phyloP scores from a whole-genome alignment of 768 basidiomycete species.

The Rhizopogon salebrosus region DNA sequence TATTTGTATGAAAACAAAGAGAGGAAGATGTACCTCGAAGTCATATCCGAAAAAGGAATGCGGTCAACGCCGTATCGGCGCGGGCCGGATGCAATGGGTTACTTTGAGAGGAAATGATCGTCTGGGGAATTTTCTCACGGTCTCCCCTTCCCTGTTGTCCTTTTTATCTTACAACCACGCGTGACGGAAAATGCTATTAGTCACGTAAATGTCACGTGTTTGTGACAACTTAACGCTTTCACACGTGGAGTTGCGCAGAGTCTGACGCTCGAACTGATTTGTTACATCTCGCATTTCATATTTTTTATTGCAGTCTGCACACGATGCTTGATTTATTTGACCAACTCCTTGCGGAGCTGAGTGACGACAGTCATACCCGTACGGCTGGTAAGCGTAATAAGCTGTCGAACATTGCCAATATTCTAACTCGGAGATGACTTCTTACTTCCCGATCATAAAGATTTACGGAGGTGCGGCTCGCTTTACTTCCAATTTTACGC shows the following conservation, averaged over 20 bases:
- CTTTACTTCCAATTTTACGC: background rate
- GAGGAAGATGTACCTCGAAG: slow-evolving; percentile 54
- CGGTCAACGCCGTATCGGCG: slow-evolving; percentile 45
- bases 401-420: background rate
- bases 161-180: slow-evolving; percentile 54
- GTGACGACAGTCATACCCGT: background rate
- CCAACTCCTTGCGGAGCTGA: background rate
- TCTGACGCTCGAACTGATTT: too few relatives aligned
- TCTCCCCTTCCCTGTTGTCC: slow-evolving; percentile 40
- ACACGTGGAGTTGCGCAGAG: slow-evolving; percentile 8
- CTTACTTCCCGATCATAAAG: background rate
- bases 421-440: background rate
- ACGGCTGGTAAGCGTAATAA: background rate
- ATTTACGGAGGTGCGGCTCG: background rate
- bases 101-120: slow-evolving; percentile 40
- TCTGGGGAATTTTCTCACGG: slow-evolving; percentile 50
- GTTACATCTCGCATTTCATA: too few relatives aligned
- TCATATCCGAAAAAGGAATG: slow-evolving; percentile 59
- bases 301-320: background rate
- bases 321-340: background rate
- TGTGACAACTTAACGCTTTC: slow-evolving; percentile 8
- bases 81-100: slow-evolving; percentile 33
- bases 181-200: slow-evolving; percentile 36
- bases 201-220: slow-evolving; percentile 29
- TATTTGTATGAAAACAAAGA: background rate